Evolutionary conservation across 164 flowering plant species (phyloP).

Genomic region (Macadamia integrifolia): DNA sequence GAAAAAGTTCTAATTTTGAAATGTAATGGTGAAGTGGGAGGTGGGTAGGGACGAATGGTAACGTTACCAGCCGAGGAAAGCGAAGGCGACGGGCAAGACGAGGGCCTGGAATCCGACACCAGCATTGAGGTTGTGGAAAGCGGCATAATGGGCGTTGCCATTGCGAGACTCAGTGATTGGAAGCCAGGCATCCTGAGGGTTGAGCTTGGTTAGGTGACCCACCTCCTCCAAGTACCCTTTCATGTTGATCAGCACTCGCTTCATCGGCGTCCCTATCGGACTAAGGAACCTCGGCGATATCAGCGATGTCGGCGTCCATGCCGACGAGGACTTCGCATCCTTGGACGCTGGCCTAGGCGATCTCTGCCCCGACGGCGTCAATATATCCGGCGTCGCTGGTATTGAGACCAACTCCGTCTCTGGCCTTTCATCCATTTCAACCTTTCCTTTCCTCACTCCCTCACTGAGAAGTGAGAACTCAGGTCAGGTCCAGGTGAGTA

Average conservation of each 20-base stretch:
- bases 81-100: slow-evolving; percentile 86
- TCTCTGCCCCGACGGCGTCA: slow-evolving; percentile 81
- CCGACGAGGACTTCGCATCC: slow-evolving; percentile 40
- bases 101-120: slow-evolving; percentile 96
- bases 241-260: slow-evolving; percentile 85
- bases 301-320: slow-evolving; percentile 91
- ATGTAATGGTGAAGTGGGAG: neutral
- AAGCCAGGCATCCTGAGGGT: slow-evolving; percentile 98
- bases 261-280: slow-evolving; percentile 99
- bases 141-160: slow-evolving; percentile 97
- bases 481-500: too few species aligned
- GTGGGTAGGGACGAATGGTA: neutral
- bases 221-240: slow-evolving; percentile 92
- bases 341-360: slow-evolving; percentile 53
- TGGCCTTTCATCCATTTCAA: slow-evolving; percentile 66
- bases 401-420: slow-evolving; percentile 94
- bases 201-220: slow-evolving; percentile 91
- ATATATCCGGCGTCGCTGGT: slow-evolving; percentile 90
- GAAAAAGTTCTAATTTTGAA: too few species aligned
- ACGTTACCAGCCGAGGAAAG: slow-evolving; percentile 86
- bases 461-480: neutral
- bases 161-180: slow-evolving; percentile 96
- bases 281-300: slow-evolving; percentile 90
- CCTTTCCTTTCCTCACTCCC: neutral
- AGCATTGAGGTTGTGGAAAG: slow-evolving; percentile 93